These are phyloP conservation scores for Echites panduratus DNA, from an alignment of 257 asterid species.

Conservation along the genomic window DNA sequence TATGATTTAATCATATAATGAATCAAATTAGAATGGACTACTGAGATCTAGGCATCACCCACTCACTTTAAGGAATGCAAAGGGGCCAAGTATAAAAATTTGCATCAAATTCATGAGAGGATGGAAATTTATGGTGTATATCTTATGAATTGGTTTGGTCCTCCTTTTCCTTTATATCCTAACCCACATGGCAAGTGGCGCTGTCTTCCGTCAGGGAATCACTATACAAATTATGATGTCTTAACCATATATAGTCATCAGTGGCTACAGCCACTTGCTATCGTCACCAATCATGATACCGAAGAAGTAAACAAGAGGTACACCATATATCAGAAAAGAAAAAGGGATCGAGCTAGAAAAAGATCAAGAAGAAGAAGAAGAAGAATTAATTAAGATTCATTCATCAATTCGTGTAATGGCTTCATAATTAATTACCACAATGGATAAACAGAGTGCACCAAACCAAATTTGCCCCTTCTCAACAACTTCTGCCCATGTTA, in stretches of 20 bases:
- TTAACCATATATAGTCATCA: constrained; percentile 6
- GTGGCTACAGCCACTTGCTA: neutral
- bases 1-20: neutral
- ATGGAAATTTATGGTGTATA: neutral
- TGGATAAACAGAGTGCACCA: neutral
- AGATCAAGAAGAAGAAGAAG: too few relatives aligned
- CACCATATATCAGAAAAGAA: neutral
- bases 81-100: neutral
- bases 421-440: neutral
- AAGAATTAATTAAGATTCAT: neutral
- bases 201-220: constrained; percentile 10
- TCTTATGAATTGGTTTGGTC: neutral
- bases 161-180: neutral
- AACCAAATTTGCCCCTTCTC: neutral
- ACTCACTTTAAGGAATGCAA: neutral
- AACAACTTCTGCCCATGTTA: neutral
- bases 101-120: too few relatives aligned
- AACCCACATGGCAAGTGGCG: constrained; percentile 6
- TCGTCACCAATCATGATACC: too few relatives aligned
- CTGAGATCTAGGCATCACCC: neutral
- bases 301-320: constrained; percentile 7
- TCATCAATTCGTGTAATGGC: too few relatives aligned
- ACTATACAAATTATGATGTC: constrained; percentile 5
- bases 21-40: neutral
- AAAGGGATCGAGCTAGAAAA: too few relatives aligned